Conservation (phyloP, 2,329 filamentous ascomycete species). For the Trichoderma hamatum region DNA sequence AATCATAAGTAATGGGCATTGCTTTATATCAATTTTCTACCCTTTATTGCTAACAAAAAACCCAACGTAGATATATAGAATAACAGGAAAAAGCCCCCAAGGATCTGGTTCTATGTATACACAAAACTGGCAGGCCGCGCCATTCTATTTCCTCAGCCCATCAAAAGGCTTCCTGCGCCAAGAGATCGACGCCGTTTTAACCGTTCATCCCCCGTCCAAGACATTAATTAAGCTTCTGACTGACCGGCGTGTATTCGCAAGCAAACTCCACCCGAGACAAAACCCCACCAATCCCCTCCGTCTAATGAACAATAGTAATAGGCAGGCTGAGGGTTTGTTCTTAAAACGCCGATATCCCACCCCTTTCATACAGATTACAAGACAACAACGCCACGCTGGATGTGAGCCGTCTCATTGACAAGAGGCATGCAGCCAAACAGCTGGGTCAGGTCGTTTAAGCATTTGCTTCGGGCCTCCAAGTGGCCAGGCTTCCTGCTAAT, state of each 20-base stretch:
- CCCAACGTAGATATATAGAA: background rate
- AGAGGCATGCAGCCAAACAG: conserved; percentile 43
- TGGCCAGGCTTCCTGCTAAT: conserved; percentile 42
- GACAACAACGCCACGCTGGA: conserved; percentile 39
- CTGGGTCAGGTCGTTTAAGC: conserved; percentile 41
- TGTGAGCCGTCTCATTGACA: conserved; percentile 39
- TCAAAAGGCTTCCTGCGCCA: conserved; percentile 13
- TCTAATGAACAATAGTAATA: background rate
- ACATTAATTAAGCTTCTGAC: conserved; percentile 19
- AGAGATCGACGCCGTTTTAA: conserved; percentile 19
- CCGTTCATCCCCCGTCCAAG: conserved; percentile 8
- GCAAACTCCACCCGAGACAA: conserved; percentile 13
- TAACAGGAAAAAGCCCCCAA: background rate
- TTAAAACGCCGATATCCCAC: conserved; percentile 6
- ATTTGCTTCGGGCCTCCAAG: conserved; percentile 40
- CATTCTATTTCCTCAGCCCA: conserved; percentile 8
- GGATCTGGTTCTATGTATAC: background rate
- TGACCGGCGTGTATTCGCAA: conserved; percentile 1
- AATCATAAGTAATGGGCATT: background rate
- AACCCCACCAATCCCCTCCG: background rate
- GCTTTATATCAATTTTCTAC: background rate
- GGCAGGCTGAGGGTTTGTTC: conserved; percentile 8
- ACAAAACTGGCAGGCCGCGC: conserved; percentile 4
- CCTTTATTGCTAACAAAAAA: background rate
- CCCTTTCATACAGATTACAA: conserved; percentile 28